These are phyloP conservation scores for Teunomyces funiuensis DNA, from an alignment of 805 yeast species.

Conservation along the genomic window DNA sequence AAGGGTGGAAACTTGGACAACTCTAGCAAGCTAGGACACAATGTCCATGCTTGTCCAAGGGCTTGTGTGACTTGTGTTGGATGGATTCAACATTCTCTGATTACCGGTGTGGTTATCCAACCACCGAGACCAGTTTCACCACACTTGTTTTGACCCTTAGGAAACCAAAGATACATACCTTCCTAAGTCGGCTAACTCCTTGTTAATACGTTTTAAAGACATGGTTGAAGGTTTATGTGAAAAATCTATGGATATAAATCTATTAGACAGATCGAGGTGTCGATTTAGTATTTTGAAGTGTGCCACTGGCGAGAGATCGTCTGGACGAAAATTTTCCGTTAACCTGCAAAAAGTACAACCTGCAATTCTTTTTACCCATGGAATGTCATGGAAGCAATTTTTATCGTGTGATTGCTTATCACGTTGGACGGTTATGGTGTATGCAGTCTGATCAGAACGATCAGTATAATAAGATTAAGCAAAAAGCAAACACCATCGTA, in stretches of 20 bases:
- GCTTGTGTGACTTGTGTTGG: background rate
- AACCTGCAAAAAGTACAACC: slow-evolving; percentile 6
- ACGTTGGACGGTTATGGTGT: background rate
- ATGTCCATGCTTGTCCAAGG: no score
- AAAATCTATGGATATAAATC: slow-evolving; percentile 8
- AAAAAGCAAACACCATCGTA: no score
- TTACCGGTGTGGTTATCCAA: no score
- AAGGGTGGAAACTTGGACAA: no score
- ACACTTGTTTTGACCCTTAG: background rate
- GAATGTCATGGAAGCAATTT: slow-evolving; percentile 9
- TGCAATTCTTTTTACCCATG: slow-evolving; percentile 7
- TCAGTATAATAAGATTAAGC: no score
- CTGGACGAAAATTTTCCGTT: slow-evolving; percentile 4
- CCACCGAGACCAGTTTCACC: no score
- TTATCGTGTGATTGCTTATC: background rate
- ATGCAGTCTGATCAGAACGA: no score
- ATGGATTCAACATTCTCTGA: background rate
- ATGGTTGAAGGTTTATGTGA: slow-evolving; percentile 34
- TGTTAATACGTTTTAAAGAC: slow-evolving; percentile 95
- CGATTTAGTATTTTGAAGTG: slow-evolving; percentile 2
- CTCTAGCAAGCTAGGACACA: no score
- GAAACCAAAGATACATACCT: slow-evolving; percentile 56
- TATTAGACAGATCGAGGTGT: slow-evolving; percentile 2
- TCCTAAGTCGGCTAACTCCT: slow-evolving; percentile 93
- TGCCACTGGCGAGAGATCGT: slow-evolving; percentile 7